Percentiles rank a stretch among this genome's conserved stretches.
These are phyloP conservation scores for Arthrobotrys musiformis DNA, from an alignment of 2,329 filamentous ascomycete species.

Conservation along the genomic window DNA sequence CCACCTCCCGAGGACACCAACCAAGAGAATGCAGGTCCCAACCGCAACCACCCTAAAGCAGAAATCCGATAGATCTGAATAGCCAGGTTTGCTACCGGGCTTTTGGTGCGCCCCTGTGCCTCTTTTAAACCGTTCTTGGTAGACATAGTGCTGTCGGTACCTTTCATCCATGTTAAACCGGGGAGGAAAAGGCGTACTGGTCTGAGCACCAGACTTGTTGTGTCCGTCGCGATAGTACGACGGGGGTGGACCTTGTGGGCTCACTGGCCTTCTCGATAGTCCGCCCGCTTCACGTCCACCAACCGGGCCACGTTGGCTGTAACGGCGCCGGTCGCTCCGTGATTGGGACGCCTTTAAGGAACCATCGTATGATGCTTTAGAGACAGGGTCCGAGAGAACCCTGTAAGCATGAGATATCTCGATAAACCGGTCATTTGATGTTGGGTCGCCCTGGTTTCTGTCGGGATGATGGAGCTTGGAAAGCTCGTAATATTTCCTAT, in stretches of 20 bases:
- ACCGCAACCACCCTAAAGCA: slow-evolving; percentile 40
- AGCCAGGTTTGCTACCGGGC: background rate
- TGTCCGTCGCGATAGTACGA: slow-evolving; percentile 82
- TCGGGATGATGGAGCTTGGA: slow-evolving; percentile 95
- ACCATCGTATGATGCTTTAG: slow-evolving; percentile 83
- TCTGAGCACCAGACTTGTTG: slow-evolving; percentile 68
- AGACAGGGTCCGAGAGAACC: slow-evolving; percentile 76
- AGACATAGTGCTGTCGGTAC: slow-evolving; percentile 73
- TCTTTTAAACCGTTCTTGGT: slow-evolving; percentile 61
- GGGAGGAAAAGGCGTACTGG: slow-evolving; percentile 68
- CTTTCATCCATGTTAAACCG: slow-evolving; percentile 78
- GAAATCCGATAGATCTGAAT: slow-evolving; percentile 34
- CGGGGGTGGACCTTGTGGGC: slow-evolving; percentile 86
- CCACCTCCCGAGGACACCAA: slow-evolving; percentile 40
- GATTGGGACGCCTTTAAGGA: slow-evolving; percentile 57
- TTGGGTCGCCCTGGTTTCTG: slow-evolving; percentile 80
- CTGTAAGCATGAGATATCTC: slow-evolving; percentile 85
- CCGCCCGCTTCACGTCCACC: slow-evolving; percentile 83
- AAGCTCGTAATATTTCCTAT: slow-evolving; percentile 78
- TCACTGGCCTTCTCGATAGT: slow-evolving; percentile 77
- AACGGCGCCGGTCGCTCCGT: slow-evolving; percentile 63
- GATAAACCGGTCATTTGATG: slow-evolving; percentile 79
- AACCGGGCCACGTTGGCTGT: slow-evolving; percentile 70
- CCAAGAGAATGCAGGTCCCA: slow-evolving; percentile 44
- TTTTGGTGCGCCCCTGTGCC: slow-evolving; percentile 18